A percentile compares a stretch with the other conserved stretches of the same genome.
phyloP scores from a whole-genome alignment of 768 basidiomycete species.

The Boletus pseudopeckii region DNA sequence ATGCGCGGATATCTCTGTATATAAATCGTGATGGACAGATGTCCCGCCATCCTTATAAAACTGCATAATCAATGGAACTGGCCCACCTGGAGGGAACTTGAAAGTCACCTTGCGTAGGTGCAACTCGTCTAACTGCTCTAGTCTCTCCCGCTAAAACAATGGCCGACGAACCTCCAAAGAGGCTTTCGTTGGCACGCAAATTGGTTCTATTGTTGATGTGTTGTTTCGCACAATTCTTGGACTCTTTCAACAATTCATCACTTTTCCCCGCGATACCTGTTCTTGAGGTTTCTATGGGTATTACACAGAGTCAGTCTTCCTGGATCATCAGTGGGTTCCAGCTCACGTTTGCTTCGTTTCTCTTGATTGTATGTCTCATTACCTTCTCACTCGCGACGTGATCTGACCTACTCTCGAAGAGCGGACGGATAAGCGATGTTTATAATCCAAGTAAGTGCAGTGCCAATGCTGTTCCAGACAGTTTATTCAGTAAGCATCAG shows the following conservation, averaged over 20 bases:
- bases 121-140: not conserved
- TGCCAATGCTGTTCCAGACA: conserved; percentile 19
- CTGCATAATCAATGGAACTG: not conserved
- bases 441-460: conserved; percentile 30
- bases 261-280: conserved; percentile 40
- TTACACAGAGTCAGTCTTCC: conserved; percentile 8
- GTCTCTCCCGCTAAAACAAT: not conserved
- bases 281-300: conserved; percentile 21
- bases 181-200: conserved; percentile 26
- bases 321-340: conserved; percentile 45
- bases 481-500: conserved; percentile 34
- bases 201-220: conserved; percentile 34
- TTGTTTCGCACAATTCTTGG: conserved; percentile 43
- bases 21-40: not conserved
- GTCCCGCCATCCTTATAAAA: not conserved
- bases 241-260: conserved; percentile 41
- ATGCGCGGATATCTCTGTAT: not conserved
- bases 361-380: conserved; percentile 18
- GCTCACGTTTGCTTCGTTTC: conserved; percentile 44
- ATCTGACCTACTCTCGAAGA: conserved; percentile 15
- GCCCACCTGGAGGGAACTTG: not conserved
- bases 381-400: not conserved
- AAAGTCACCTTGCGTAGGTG: not conserved
- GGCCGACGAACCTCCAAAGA: conserved; percentile 1
- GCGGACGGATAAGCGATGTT: conserved; percentile 24